Evolutionary conservation across 805 yeast species (phyloP), one percentile per base, ranked within the genome.

Genomic region (Candida caryicola): DNA sequence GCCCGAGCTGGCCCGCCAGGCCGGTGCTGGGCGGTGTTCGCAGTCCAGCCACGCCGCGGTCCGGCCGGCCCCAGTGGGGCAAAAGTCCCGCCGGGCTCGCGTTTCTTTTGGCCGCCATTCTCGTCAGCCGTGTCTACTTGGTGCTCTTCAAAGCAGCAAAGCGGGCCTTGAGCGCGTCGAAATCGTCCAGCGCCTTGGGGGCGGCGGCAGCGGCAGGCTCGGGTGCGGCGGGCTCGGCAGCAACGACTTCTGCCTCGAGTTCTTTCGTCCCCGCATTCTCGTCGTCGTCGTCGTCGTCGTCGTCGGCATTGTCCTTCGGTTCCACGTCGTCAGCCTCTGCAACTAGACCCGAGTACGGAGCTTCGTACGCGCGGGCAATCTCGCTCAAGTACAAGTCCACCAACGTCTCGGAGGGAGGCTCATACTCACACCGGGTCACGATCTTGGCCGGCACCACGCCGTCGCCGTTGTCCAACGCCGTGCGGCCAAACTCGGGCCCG

Each of bases 311-410:
- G 8, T 55, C 52, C 8, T 47, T 46, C 6, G 29, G 35, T 15
- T 34, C 37, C 10, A 16, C 32, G 14, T 12, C 21, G 8, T 23
- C 36, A 31, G 36, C 39, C 5, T 52, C 59, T n/a, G 56, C 54
- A 15, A 45, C 46, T 40, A 79, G 56, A 10, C 79, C 82, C 23
- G 86, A 79, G 51, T 79, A 89, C 1, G 88, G 84, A 0, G 81
- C 93, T 16, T 74, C 72, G 52, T 89, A 88, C 0, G 95, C 85
- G 36, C 70, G 70, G 1, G 95, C 95, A 44, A 88, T 88, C 53
- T 88, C 96, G 37, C 74, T 66, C 44, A 89, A 65, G 51, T 89
- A 89, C 42, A 85, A 59, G 12, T 73, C 70, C 1, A 88, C 93
- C 39, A 88, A 67, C 17, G 72, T 78, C 30, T 69, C 72, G 3